Conservation (phyloP, 805 yeast species). For the Kuraishia borneana region DNA sequence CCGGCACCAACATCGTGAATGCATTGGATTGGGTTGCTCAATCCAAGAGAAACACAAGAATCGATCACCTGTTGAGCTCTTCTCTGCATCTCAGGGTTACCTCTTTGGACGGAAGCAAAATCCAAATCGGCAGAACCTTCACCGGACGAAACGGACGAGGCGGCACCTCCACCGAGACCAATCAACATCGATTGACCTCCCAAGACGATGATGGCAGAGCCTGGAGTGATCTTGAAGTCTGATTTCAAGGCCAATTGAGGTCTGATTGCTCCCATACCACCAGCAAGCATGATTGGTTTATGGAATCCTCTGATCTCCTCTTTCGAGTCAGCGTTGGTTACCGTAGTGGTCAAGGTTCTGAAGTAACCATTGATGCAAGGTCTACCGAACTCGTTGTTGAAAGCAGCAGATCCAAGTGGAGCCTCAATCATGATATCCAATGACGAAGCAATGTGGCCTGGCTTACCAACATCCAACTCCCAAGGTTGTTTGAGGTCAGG, state of each 20-base stretch:
- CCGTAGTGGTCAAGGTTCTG: slow-evolving; percentile 83
- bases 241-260: slow-evolving; percentile 81
- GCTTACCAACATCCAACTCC: slow-evolving; percentile 88
- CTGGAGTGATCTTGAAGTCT: slow-evolving; percentile 80
- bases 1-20: slow-evolving; percentile 99
- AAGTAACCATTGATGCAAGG: slow-evolving; percentile 96
- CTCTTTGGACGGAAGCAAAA: slow-evolving; percentile 98
- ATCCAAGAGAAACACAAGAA: slow-evolving; percentile 79
- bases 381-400: slow-evolving; percentile 97
- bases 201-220: slow-evolving; percentile 80
- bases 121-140: slow-evolving; percentile 94
- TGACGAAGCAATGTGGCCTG: slow-evolving; percentile 85
- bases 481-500: slow-evolving; percentile 87
- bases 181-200: slow-evolving; percentile 98
- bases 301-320: slow-evolving; percentile 90
- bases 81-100: slow-evolving; percentile 98
- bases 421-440: slow-evolving; percentile 95
- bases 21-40: slow-evolving; percentile 72
- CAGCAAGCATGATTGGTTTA: slow-evolving; percentile 98
- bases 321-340: slow-evolving; percentile 47
- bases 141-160: slow-evolving; percentile 92
- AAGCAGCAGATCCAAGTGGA: slow-evolving; percentile 95
- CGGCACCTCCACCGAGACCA: slow-evolving; percentile 99
- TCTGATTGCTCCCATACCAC: slow-evolving; percentile 96
- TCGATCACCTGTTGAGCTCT: slow-evolving; percentile 98